Conservation (phyloP, 805 yeast genomes). For the Yarrowia sp. region DNA sequence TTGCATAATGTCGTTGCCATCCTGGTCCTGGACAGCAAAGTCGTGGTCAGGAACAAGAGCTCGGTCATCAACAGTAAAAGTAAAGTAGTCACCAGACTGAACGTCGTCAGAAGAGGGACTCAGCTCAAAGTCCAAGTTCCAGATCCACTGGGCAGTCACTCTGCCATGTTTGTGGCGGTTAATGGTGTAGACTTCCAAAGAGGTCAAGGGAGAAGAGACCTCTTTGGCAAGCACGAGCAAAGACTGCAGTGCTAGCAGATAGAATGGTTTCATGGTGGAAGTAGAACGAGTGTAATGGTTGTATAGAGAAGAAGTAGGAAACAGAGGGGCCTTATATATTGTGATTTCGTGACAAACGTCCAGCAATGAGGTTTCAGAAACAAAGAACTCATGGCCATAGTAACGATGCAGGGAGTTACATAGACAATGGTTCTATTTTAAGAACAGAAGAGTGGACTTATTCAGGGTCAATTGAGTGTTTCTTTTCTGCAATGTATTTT, state of each 20-base stretch:
- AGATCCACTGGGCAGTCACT: not conserved
- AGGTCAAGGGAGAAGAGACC: constrained; percentile 1
- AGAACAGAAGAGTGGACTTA: too few species aligned
- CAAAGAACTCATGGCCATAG: not conserved
- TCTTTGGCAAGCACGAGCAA: constrained; percentile 4
- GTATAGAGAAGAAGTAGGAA: not conserved
- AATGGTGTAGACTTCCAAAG: not conserved
- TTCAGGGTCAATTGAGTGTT: too few species aligned
- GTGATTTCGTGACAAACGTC: not conserved
- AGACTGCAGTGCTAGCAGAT: not conserved
- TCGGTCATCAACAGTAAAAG: not conserved
- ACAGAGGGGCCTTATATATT: not conserved
- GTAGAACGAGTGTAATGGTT: not conserved
- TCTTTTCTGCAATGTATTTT: too few species aligned
- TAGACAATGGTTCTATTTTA: too few species aligned
- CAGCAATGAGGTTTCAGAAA: not conserved
- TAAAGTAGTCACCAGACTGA: constrained; percentile 5
- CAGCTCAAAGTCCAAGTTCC: not conserved
- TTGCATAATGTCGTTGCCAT: not conserved
- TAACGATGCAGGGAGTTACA: too few species aligned
- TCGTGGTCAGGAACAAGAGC: not conserved
- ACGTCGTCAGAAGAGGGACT: not conserved
- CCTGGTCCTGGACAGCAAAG: not conserved
- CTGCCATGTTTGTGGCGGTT: not conserved
- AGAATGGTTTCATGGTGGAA: not conserved